Evolutionary conservation across 2,329 filamentous ascomycete genomes (phyloP).

Genomic region (Beauveria bassiana): DNA sequence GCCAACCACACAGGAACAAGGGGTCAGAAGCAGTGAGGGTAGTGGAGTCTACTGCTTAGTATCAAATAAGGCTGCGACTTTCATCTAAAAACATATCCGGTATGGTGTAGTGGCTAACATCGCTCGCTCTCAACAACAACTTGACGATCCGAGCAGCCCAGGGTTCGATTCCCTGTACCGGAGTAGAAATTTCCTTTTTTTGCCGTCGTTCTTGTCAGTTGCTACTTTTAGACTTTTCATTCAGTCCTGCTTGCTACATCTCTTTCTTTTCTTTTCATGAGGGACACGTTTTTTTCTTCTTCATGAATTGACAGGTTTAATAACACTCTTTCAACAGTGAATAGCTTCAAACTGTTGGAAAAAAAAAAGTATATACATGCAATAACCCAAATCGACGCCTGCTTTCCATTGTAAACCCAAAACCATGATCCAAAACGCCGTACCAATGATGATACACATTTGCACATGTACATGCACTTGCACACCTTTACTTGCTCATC

Average conservation of each 20-base stretch:
- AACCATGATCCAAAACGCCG: constrained; percentile 1
- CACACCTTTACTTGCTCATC: too few relatives aligned
- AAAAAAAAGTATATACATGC: too few relatives aligned
- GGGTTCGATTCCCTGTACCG: constrained; percentile 11
- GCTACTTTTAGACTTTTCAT: too few relatives aligned
- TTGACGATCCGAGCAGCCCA: constrained; percentile 8
- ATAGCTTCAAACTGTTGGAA: too few relatives aligned
- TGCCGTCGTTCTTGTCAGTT: background rate
- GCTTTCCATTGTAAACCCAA: background rate
- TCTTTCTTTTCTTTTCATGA: too few relatives aligned
- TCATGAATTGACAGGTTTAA: too few relatives aligned
- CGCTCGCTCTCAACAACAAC: constrained; percentile 26
- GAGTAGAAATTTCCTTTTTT: background rate
- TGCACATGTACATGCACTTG: too few relatives aligned
- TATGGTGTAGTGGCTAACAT: constrained; percentile 31
- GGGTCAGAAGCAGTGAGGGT: too few relatives aligned
- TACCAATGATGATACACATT: background rate
- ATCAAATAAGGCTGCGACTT: background rate
- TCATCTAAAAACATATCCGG: constrained; percentile 18
- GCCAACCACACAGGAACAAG: too few relatives aligned
- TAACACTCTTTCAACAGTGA: too few relatives aligned
- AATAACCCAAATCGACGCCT: background rate
- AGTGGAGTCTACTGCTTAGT: background rate
- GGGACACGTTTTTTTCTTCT: too few relatives aligned
- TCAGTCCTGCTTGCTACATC: background rate